Conservation (phyloP, 2,329 filamentous ascomycete genomes). For the Thelonectria discophora region DNA sequence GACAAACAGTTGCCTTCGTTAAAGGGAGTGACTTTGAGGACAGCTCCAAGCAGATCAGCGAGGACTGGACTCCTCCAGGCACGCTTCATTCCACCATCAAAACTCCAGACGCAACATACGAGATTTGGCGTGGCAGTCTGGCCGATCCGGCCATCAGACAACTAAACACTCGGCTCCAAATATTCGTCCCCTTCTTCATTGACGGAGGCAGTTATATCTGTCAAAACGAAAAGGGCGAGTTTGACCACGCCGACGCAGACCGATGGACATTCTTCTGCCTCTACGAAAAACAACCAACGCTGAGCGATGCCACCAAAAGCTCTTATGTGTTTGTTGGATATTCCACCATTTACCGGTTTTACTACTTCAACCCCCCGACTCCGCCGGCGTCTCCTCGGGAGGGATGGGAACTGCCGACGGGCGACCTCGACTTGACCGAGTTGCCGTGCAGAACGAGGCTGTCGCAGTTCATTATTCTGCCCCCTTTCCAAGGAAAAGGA, state of each 20-base stretch:
- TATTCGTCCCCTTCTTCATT: constrained; percentile 86
- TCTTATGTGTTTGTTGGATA: constrained; percentile 90
- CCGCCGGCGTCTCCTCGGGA: constrained; percentile 52
- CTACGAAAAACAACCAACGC: constrained; percentile 69
- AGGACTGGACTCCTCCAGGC: constrained; percentile 77
- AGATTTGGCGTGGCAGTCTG: constrained; percentile 85
- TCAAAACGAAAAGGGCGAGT: constrained; percentile 59
- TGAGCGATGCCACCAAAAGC: constrained; percentile 54
- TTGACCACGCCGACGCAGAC: constrained; percentile 75
- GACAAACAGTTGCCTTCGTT: constrained; percentile 70
- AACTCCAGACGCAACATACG: constrained; percentile 71
- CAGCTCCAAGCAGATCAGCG: constrained; percentile 57
- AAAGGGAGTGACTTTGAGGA: constrained; percentile 69
- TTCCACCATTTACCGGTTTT: constrained; percentile 89
- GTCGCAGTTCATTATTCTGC: constrained; percentile 92
- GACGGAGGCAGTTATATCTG: constrained; percentile 86
- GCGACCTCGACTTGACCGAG: constrained; percentile 62
- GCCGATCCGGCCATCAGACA: constrained; percentile 73
- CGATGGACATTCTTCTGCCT: constrained; percentile 94
- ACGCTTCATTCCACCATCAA: constrained; percentile 72
- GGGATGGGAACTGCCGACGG: constrained; percentile 56
- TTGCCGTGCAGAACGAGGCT: constrained; percentile 83
- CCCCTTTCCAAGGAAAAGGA: constrained; percentile 83
- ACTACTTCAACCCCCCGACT: constrained; percentile 64
- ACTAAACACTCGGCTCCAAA: constrained; percentile 82